Evolutionary conservation across 2,329 filamentous ascomycete species (phyloP), one percentile per base, ranked within the genome.

Genomic region (Colletotrichum karsti): DNA sequence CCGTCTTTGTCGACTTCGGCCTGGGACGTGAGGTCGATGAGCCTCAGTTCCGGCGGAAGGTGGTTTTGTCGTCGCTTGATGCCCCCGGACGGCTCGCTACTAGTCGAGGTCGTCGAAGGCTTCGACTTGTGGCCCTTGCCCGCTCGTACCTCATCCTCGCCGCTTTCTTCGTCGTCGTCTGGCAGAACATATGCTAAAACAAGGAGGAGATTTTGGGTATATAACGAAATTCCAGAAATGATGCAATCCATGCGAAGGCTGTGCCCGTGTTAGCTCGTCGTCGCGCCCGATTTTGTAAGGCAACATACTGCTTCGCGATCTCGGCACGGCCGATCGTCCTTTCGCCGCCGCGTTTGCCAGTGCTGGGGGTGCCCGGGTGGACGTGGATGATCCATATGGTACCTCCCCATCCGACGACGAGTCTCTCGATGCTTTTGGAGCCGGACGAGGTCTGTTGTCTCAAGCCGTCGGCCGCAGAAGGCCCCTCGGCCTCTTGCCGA

Each of bases 381-480:
- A 99, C 92, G 77, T 98, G 92, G 61, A 99, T 91, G 57, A 99
- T 91, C 96, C 96, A 99, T 61, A 97, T 93, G 1, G 93, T 97
- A 65, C 95, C 92, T 69, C 96, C 96, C 96, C 97, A 99, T 9
- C 96, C 96, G 24, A 99, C 92, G 7, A 99, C 83, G 20, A 98
- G 83, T 73, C 95, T 93, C 78, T 98, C 95, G 13, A 89, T 85
- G 10, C 80, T 80, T 70, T 82, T 82, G 53, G 80, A 84, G 41
- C 76, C 80, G 57, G 81, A 81, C n/a, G 81, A 78, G 48, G 82
- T 79, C 72, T 88, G 85, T 33, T 87, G 80, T 67, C 82, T 84
- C 20, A 86, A 75, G 71, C 79, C 87, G 9, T 82, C 80, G 0
- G 82, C 78, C 2, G 86, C 84, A 3, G 83, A 79, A 0, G 86